Conservation (phyloP, 2,329 filamentous ascomycete genomes). For the Colletotrichum liriopes region DNA sequence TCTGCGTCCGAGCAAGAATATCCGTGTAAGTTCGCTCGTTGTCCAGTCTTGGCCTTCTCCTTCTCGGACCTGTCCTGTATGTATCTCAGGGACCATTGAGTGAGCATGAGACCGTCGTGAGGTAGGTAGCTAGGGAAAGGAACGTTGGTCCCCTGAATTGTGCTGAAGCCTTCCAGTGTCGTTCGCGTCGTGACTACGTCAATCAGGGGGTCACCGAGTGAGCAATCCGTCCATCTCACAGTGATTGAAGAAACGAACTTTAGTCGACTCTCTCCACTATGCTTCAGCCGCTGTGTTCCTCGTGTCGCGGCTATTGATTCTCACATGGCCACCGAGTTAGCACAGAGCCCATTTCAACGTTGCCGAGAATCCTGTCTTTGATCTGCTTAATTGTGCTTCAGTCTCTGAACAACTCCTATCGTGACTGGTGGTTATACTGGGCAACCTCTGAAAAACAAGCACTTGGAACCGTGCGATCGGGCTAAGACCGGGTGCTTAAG, state of each 20-base stretch:
- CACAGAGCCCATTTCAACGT: neutral
- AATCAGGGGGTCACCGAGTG: neutral
- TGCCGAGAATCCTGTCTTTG: too few relatives aligned
- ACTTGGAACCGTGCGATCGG: neutral
- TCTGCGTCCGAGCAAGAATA: slow-evolving; percentile 2
- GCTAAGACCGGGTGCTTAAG: neutral
- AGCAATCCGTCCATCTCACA: neutral
- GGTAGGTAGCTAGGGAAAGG: neutral
- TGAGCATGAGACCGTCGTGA: neutral
- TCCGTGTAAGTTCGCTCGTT: neutral
- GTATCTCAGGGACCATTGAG: neutral
- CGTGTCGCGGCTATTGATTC: neutral
- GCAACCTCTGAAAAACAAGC: neutral
- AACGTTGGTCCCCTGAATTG: too few relatives aligned
- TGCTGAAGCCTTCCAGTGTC: neutral
- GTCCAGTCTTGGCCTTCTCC: neutral
- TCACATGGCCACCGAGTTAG: neutral
- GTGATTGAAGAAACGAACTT: too few relatives aligned
- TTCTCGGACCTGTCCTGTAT: neutral
- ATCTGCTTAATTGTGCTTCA: neutral
- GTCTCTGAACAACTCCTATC: neutral
- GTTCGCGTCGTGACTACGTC: neutral
- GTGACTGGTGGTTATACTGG: too few relatives aligned
- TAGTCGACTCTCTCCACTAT: neutral
- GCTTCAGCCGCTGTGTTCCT: neutral